A percentile compares a stretch with the other conserved stretches of the same genome.
Evolutionary conservation across 1,139 yeast genomes (phyloP).

Genomic region (Blastobotrys buckinghamii): DNA sequence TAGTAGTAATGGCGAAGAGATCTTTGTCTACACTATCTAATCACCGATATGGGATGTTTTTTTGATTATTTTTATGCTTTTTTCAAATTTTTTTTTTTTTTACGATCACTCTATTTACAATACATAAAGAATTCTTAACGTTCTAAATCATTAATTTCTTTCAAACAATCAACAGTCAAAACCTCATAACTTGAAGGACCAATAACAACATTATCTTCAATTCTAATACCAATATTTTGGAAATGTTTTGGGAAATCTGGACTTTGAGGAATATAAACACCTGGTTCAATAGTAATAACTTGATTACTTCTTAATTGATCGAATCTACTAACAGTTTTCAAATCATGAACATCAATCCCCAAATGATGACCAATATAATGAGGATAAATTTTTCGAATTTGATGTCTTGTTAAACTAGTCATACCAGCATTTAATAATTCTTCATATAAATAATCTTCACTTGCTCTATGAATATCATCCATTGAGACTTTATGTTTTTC

Average conservation of each 20-base stretch:
- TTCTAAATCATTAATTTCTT: slow-evolving; percentile 79
- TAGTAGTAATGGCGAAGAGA: no score
- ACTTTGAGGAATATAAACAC: slow-evolving; percentile 73
- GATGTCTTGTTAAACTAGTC: slow-evolving; percentile 24
- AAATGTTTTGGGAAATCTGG: slow-evolving; percentile 70
- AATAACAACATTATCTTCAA: slow-evolving; percentile 85
- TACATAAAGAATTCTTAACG: slow-evolving; percentile 8
- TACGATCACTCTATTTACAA: no score
- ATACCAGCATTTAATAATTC: slow-evolving; percentile 76
- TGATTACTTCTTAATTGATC: slow-evolving; percentile 27
- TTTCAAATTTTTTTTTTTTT: no score
- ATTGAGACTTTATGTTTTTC: slow-evolving; percentile 49
- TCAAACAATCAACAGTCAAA: slow-evolving; percentile 74
- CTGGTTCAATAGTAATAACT: slow-evolving; percentile 92
- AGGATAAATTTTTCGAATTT: slow-evolving; percentile 57
- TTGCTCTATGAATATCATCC: slow-evolving; percentile 69
- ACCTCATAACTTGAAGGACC: slow-evolving; percentile 55
- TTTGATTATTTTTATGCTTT: slow-evolving; percentile 3
- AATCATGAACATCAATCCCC: slow-evolving; percentile 90
- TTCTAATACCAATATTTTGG: slow-evolving; percentile 88
- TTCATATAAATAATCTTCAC: slow-evolving; percentile 51
- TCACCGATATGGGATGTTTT: background rate
- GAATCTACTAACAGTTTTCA: slow-evolving; percentile 48
- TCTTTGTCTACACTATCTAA: no score
- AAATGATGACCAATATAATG: slow-evolving; percentile 95